These are phyloP conservation scores for Endotrypanum monterogeii DNA, from an alignment of 208 protist species.

Conservation along the genomic window DNA sequence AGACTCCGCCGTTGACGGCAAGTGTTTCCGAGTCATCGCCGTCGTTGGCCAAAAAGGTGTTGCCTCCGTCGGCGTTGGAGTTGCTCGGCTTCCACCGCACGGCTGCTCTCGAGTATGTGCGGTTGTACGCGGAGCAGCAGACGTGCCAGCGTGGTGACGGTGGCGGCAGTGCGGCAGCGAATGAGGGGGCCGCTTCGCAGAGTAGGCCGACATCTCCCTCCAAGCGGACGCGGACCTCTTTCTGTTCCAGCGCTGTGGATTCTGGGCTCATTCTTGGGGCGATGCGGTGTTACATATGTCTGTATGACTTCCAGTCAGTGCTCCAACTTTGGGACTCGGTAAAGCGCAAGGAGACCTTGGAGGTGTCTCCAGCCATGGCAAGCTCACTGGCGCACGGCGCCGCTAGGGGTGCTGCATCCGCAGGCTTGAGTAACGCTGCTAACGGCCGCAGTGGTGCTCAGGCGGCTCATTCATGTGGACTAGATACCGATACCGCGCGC, in stretches of 20 bases:
- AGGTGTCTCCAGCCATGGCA: neutral
- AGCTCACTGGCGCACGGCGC: neutral
- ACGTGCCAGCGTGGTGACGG: neutral
- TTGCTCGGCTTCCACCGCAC: conserved; percentile 48
- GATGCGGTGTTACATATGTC: conserved; percentile 74
- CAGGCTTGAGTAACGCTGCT: neutral
- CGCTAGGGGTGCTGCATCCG: neutral
- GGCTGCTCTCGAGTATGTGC: conserved; percentile 43
- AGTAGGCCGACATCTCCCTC: neutral
- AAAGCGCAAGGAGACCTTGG: neutral
- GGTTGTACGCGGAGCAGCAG: conserved; percentile 25
- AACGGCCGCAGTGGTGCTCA: neutral
- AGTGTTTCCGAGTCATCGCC: neutral
- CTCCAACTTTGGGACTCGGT: conserved; percentile 59
- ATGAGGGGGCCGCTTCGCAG: neutral
- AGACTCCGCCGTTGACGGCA: neutral
- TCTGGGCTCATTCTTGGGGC: conserved; percentile 42
- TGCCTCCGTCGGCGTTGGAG: conserved; percentile 42
- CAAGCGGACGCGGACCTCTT: neutral
- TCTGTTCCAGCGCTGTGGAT: conserved; percentile 4
- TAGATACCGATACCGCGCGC: conserved; percentile 34
- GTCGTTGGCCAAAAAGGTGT: conserved; percentile 4
- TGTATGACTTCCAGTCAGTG: conserved; percentile 72
- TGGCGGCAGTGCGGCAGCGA: neutral
- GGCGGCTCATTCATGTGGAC: neutral